Base-by-base conservation (phyloP, 768 basidiomycete genomes). In the Suillus subaureus region DNA sequence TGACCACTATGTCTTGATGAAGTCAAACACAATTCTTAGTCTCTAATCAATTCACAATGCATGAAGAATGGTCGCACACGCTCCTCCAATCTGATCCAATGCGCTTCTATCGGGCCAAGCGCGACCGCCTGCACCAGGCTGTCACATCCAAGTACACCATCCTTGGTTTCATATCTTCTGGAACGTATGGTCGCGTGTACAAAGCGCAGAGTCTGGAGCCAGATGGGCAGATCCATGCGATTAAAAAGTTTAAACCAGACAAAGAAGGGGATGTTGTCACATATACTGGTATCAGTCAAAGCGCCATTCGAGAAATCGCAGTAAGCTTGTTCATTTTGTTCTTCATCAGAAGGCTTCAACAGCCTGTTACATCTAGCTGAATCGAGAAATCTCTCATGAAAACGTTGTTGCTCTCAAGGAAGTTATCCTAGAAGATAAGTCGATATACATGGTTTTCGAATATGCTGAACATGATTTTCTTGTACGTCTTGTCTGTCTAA, bases 221-320 rank as follows among this genome's bases (percentile, higher is more conserved):
- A 4, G 88, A 90, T 49, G 87, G 83, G 3, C 82, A 80, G 68
- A 84, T 97, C 56, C 91, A 96, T 70, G 97, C 97, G 7, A 99
- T 99, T 81, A 99, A 99, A 83, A 99, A 99, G 78, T 99, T 99
- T 83, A 99, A 99, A 74, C 97, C 97, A 0, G 97, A 99, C 84
- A 99, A 99, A 78, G 97, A 99, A 80, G 97, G 97, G 26, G 97
- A 99, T 73, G 89, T 96, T 1, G 80, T 91, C 61, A 95, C 95
- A 0, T 99, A 99, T 76, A 98, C 97, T 12, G 97, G 97, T 2
- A 95, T 99, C 71, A 96, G 94, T 75, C 97, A 99, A 80, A 97
- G 94, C 78, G 97, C 97, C 5, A 94, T 95, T 70, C 84, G 97
- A 66, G 97, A 99, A 78, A 99, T 99, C 69, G 93, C 96, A 62